Evolutionary conservation across 345 rosid genomes (phyloP), one percentile per base, ranked within the genome.

Genomic region (Toxicodendron radicans): DNA sequence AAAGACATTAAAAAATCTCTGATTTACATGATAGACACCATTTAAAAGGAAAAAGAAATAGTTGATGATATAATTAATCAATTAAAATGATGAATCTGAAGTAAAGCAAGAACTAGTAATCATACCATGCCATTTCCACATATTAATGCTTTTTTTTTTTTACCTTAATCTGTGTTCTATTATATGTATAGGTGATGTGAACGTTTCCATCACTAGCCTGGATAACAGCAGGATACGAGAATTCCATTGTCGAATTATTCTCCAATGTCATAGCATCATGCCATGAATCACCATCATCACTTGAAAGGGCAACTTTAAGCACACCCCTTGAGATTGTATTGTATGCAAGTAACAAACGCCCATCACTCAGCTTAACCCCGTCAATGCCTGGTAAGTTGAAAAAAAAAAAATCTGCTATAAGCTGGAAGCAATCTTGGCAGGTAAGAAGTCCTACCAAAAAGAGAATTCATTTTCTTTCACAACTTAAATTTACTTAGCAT

Each of bases 111-210:
- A 51, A 27, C 9, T 11, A 61, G 43, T 35, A 38, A 13, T 18
- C 41, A n/a, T 7, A 72, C 32, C n/a, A 49, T 30, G n/a, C 48
- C 23, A 27, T 57, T 54, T 21, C 48, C 23, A 53, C 23, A 58
- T 38, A 5, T 38, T 38, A 38, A 38, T 38, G 43, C 23, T 38
- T 21, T 1, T 41, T 16, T 32, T 60, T 18, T 73, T 21, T 20
- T 80, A 91, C 99, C 98, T 93, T 95, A 73, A 95, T 88, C 69
- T 93, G 98, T 57, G 92, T 90, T 81, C 98, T 87, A 65, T 88
- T 85, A 74, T 93, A 93, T 1, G 97, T 95, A 82, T 89, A 93
- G n/a, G 96, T 93, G 78, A 95, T 73, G 79, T 91, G 99, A 76
- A 95, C 79, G 62, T 72, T 80, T 73, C 94, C 94, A 73, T 93